phyloP scores from a whole-genome alignment of 73 alveolate species.

The Blepharisma stoltei region DNA sequence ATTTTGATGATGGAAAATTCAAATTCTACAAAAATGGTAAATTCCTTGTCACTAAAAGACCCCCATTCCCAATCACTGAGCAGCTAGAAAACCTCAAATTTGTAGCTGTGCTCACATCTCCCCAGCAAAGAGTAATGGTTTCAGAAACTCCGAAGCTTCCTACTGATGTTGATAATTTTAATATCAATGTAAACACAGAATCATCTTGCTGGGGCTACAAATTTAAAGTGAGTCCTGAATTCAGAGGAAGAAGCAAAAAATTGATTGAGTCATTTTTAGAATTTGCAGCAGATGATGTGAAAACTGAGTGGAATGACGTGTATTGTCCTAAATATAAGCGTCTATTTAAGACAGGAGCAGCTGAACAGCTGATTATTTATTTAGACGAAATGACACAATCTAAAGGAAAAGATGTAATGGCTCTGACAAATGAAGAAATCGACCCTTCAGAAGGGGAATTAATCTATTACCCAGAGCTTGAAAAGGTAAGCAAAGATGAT shows the following conservation, averaged over 20 bases:
- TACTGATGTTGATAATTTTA: neutral
- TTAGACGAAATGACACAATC: neutral
- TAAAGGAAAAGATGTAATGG: neutral
- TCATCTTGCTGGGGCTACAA: slow-evolving; percentile 15
- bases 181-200: neutral
- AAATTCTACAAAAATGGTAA: slow-evolving; percentile 16
- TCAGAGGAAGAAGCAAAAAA: neutral
- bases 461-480: slow-evolving; percentile 9
- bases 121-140: no score
- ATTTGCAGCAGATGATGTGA: neutral
- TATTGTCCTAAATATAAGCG: neutral
- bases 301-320: neutral
- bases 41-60: neutral
- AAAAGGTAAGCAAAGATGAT: neutral
- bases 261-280: neutral
- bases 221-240: slow-evolving; percentile 25
- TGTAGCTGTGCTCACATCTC: no score
- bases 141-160: neutral
- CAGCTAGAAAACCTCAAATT: neutral
- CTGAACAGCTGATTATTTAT: slow-evolving; percentile 19
- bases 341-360: neutral
- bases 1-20: neutral
- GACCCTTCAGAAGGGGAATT: neutral
- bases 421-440: neutral
- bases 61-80: neutral